Conservation (phyloP, 345 rosid genomes). For the Boechera retrofracta region DNA sequence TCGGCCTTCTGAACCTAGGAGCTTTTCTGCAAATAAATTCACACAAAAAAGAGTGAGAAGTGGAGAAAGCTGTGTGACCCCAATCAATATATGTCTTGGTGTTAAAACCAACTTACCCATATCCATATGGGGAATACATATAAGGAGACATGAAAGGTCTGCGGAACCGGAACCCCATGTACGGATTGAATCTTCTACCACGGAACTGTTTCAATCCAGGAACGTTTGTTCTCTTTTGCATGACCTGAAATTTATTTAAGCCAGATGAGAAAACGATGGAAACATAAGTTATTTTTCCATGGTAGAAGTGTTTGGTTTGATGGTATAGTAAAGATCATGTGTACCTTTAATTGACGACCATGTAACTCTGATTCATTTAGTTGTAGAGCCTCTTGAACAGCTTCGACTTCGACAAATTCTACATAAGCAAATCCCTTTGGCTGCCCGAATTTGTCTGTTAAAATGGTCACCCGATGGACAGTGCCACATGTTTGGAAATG, state of each 20-base stretch:
- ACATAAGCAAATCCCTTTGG: constrained; percentile 99
- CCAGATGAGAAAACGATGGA: not conserved
- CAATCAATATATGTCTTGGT: not conserved
- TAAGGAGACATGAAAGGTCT: constrained; percentile 80
- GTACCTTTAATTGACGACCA: constrained; percentile 92
- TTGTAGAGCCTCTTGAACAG: constrained; percentile 80
- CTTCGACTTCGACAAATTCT: constrained; percentile 86
- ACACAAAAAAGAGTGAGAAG: constrained; percentile 2
- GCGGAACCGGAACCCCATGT: constrained; percentile 68
- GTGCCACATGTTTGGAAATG: constrained; percentile 98
- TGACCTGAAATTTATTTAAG: constrained; percentile 50
- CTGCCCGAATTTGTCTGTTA: constrained; percentile 91
- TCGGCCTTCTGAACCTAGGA: constrained; percentile 86
- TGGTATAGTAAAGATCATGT: not conserved
- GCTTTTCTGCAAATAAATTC: constrained; percentile 65
- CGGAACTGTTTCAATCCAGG: constrained; percentile 95
- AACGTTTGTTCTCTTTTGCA: constrained; percentile 88
- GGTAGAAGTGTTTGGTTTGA: not conserved
- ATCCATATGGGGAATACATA: constrained; percentile 87
- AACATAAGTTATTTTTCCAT: not conserved
- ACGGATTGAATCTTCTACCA: constrained; percentile 75
- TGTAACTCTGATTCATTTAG: constrained; percentile 93
- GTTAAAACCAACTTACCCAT: constrained; percentile 61
- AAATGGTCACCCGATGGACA: constrained; percentile 90
- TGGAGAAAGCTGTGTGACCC: not conserved